Base-by-base conservation (phyloP, 2,329 filamentous ascomycete genomes). In the Cladophialophora bantiana region DNA sequence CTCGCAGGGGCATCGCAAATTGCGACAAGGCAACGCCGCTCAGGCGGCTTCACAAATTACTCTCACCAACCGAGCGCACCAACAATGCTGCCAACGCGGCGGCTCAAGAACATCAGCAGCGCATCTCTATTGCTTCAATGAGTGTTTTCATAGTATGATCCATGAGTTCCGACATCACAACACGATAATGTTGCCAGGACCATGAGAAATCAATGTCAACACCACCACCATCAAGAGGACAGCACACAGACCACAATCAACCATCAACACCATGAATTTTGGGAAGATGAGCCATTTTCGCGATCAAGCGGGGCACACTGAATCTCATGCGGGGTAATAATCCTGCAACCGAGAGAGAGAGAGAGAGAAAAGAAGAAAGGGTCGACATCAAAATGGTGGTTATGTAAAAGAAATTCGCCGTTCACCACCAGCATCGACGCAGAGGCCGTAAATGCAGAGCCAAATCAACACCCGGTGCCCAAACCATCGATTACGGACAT, bases 181-280 rank as follows among this genome's bases (percentile, higher is more conserved):
- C 40, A 42, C n/a, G 13, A 42, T 6, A n/a, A n/a, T 42, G 40
- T n/a, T 26, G 45, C 4, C 18, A 50, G 45, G 15, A 26, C 20
- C 13, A 5, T 18, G 9, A 38, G 40, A 9, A 36, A 32, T 34
- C 32, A 12, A 35, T 32, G 26, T 15, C 7, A 7, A 15, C n/a
- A 9, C 31, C 35, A n/a, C 9, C 13, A 36, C 7, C 13, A n/a
- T 20, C 20, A 32, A 58, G 13, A 45, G 0, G 20, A 26, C 18
- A 13, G 40, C 38, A 26, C 45, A 12, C 3, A 12, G 18, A 10
- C n/a, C 26, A 32, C 4, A 7, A 48, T 36, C 40, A 48, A 35
- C 42, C 40, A 59, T 59, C 57, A 59, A 59, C 57, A 59, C 57
- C 57, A 59, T 34, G 31, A 50, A 20, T 36, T 50, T 50, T 26